These are phyloP conservation scores for Epicoccum nigrum DNA, from an alignment of 2,329 filamentous ascomycete genomes.

Conservation along the genomic window DNA sequence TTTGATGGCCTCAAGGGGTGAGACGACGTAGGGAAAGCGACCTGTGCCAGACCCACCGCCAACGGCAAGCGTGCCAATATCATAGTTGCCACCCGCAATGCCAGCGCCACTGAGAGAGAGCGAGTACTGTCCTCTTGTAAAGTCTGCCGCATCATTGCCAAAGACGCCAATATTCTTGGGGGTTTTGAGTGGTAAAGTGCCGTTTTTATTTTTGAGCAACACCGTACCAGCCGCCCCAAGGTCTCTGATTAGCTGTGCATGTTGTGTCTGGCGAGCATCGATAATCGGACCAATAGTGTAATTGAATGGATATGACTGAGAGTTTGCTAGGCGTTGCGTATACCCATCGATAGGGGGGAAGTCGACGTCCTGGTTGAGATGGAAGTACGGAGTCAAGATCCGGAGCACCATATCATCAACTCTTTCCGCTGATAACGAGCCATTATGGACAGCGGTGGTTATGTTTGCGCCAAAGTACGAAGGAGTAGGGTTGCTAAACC, in stretches of 20 bases:
- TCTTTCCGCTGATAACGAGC: conserved; percentile 46
- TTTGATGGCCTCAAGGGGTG: conserved; percentile 52
- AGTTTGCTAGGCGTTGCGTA: conserved; percentile 22
- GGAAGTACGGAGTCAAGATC: conserved; percentile 55
- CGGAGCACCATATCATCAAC: conserved; percentile 56
- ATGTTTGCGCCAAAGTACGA: conserved; percentile 49
- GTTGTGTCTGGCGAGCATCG: conserved; percentile 49
- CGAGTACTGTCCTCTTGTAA: conserved; percentile 54
- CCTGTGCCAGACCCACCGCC: conserved; percentile 53
- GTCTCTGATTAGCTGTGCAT: conserved; percentile 46
- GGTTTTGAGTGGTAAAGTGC: conserved; percentile 58
- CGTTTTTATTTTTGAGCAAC: conserved; percentile 56
- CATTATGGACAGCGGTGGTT: conserved; percentile 47
- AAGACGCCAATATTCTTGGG: conserved; percentile 56
- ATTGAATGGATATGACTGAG: conserved; percentile 31
- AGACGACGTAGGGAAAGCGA: conserved; percentile 47
- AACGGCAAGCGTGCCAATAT: conserved; percentile 52
- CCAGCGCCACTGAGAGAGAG: conserved; percentile 5
- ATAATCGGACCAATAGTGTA: conserved; percentile 43
- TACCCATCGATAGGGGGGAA: conserved; percentile 45
- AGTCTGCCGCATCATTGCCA: conserved; percentile 55
- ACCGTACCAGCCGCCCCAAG: conserved; percentile 51
- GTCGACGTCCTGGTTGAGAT: conserved; percentile 47
- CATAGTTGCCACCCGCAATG: conserved; percentile 28
- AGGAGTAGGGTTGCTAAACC: conserved; percentile 17